Percentiles rank a stretch among this genome's conserved stretches.
phyloP scores from a whole-genome alignment of 2,329 filamentous ascomycete species.

The Ampelomyces quisqualis region DNA sequence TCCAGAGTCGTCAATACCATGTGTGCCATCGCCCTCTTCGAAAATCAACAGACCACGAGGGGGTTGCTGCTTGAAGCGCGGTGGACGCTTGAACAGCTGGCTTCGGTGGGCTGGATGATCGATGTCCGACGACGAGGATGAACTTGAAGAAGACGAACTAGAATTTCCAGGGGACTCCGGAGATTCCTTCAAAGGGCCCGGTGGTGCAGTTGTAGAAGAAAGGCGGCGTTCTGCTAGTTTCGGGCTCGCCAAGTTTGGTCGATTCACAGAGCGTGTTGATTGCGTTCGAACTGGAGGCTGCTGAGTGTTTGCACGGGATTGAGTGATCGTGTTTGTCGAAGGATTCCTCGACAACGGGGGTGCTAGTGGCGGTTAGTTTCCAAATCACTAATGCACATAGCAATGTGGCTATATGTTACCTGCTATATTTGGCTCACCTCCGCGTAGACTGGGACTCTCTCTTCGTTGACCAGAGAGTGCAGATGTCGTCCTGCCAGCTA shows the following conservation, averaged over 20 bases:
- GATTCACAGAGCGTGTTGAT: constrained; percentile 29
- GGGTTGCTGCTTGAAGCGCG: constrained; percentile 38
- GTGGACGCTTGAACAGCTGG: constrained; percentile 48
- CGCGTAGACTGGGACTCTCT: constrained; percentile 57
- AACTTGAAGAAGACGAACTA: constrained; percentile 33
- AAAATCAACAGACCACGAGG: constrained; percentile 28
- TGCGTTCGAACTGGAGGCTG: constrained; percentile 27
- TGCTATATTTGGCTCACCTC: constrained; percentile 49
- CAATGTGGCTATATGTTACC: constrained; percentile 28
- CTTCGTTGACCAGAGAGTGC: constrained; percentile 58
- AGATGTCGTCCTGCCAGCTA: constrained; percentile 51
- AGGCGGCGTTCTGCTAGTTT: constrained; percentile 15
- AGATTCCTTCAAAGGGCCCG: constrained; percentile 13
- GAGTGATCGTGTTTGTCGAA: constrained; percentile 52
- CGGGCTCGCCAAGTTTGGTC: constrained; percentile 22
- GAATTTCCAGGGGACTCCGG: constrained; percentile 25
- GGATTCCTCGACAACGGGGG: constrained; percentile 48
- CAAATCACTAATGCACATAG: constrained; percentile 1
- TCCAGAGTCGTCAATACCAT: constrained; percentile 55
- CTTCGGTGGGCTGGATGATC: constrained; percentile 46
- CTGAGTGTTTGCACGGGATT: constrained; percentile 34
- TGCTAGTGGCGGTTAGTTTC: too few species aligned
- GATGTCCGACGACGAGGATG: constrained; percentile 38
- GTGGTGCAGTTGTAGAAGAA: constrained; percentile 7
- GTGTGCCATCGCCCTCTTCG: constrained; percentile 34